Evolutionary conservation across 176 grass and related monocot genomes (phyloP).

Genomic region (Luzula sylvatica): DNA sequence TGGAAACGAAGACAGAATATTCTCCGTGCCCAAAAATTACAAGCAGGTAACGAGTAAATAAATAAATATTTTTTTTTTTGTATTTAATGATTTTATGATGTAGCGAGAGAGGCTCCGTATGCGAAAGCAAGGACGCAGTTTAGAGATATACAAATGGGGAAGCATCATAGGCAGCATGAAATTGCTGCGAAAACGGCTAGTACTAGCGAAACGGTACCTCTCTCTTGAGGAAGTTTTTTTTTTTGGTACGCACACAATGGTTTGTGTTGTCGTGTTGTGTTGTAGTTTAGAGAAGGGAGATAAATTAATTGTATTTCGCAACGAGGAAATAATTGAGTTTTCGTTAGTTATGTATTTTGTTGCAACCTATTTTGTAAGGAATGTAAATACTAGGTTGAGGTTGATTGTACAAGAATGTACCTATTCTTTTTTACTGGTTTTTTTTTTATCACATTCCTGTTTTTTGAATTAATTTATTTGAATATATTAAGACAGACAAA

Average conservation of each 20-base stretch:
- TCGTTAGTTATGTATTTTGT: slow-evolving; percentile 16
- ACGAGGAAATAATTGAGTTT: neutral
- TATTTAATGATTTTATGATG: neutral
- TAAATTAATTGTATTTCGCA: neutral
- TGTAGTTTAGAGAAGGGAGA: no score
- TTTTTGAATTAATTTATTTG: no score
- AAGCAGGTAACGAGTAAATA: no score
- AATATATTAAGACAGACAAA: no score
- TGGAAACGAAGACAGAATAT: slow-evolving; percentile 94
- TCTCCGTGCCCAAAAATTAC: slow-evolving; percentile 55
- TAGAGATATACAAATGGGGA: slow-evolving; percentile 72
- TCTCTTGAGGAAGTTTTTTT: neutral
- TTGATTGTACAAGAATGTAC: no score
- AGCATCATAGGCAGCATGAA: slow-evolving; percentile 56
- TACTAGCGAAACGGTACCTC: slow-evolving; percentile 14
- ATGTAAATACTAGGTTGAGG: no score
- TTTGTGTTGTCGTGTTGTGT: no score
- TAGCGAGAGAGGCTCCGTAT: slow-evolving; percentile 98
- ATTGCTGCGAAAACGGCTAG: slow-evolving; percentile 14
- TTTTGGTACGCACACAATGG: no score
- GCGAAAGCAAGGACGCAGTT: slow-evolving; percentile 85
- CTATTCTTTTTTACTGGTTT: no score
- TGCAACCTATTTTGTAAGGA: neutral
- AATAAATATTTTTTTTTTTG: no score
- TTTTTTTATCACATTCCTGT: neutral